These are phyloP conservation scores for Luffa acutangula DNA, from an alignment of 306 rosid species.

Conservation along the genomic window DNA sequence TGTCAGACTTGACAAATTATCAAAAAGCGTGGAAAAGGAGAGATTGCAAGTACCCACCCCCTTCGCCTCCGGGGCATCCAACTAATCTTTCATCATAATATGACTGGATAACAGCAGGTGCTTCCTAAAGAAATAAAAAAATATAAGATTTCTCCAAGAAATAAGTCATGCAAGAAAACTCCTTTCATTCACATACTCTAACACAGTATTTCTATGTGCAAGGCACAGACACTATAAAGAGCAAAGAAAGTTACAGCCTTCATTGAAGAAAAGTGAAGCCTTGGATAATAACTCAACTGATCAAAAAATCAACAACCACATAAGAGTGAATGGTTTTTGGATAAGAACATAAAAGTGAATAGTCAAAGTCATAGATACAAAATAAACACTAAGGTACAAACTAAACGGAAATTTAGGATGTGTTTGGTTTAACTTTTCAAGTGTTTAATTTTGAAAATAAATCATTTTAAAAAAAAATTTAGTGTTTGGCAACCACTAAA, in stretches of 20 bases:
- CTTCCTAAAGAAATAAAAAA: conserved; percentile 20
- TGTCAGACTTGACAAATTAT: not conserved
- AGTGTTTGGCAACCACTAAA: no score
- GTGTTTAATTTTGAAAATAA: no score
- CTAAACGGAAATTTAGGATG: not conserved
- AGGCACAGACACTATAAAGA: not conserved
- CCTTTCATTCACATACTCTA: not conserved
- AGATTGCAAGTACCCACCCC: conserved; percentile 17
- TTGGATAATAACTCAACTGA: not conserved
- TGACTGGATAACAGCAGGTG: conserved; percentile 35
- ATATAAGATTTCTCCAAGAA: not conserved
- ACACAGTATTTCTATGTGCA: not conserved
- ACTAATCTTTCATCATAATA: conserved; percentile 32
- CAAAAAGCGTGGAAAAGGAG: not conserved
- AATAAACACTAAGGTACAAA: not conserved
- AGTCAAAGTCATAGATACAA: not conserved
- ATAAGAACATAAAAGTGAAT: not conserved
- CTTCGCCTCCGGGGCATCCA: conserved; percentile 46
- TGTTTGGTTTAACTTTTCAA: no score
- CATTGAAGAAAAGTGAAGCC: not conserved
- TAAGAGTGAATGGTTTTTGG: not conserved
- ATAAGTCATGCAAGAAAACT: not conserved
- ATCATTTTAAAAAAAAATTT: no score
- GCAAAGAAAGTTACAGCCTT: not conserved
- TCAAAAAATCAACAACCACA: not conserved